Evolutionary conservation across 1,284 basidiomycete species (phyloP).

Genomic region (Irpex lacteus): DNA sequence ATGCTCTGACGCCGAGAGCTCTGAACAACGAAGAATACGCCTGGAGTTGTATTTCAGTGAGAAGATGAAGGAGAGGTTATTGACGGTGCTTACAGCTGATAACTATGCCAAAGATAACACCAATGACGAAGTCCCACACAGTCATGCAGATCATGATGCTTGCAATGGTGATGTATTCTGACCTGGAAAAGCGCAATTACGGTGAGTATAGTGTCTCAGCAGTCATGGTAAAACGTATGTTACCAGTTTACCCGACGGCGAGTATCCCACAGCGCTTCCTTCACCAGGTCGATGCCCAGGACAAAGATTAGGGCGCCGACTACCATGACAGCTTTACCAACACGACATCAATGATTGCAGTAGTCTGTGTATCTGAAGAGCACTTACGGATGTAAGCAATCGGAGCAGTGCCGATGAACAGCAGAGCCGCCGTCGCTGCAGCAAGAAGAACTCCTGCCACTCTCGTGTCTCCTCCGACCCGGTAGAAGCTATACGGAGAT

Average conservation of each 20-base stretch:
- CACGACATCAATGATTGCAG: constrained; percentile 1
- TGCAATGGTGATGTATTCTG: constrained; percentile 75
- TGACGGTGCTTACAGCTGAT: constrained; percentile 68
- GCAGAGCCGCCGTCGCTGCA: constrained; percentile 66
- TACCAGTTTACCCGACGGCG: constrained; percentile 81
- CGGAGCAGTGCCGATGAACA: constrained; percentile 82
- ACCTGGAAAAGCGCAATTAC: constrained; percentile 31
- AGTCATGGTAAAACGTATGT: constrained; percentile 33
- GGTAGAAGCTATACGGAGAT: constrained; percentile 71
- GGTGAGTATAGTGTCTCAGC: not conserved
- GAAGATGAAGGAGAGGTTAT: not conserved
- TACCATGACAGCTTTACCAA: constrained; percentile 72
- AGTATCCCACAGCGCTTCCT: constrained; percentile 97
- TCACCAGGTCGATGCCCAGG: constrained; percentile 90
- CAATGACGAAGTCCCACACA: constrained; percentile 91
- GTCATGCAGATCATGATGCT: constrained; percentile 92
- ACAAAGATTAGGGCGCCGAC: constrained; percentile 94
- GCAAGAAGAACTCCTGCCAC: constrained; percentile 88
- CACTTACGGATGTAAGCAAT: constrained; percentile 88
- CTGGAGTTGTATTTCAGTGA: constrained; percentile 31
- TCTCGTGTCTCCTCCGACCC: constrained; percentile 87
- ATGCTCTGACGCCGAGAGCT: constrained; percentile 86
- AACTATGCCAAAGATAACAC: constrained; percentile 90
- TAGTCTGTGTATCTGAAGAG: not conserved
- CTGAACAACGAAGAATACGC: constrained; percentile 95